Evolutionary conservation across 2,329 filamentous ascomycete genomes (phyloP).

Genomic region (Coccinonectria pachysandricola): DNA sequence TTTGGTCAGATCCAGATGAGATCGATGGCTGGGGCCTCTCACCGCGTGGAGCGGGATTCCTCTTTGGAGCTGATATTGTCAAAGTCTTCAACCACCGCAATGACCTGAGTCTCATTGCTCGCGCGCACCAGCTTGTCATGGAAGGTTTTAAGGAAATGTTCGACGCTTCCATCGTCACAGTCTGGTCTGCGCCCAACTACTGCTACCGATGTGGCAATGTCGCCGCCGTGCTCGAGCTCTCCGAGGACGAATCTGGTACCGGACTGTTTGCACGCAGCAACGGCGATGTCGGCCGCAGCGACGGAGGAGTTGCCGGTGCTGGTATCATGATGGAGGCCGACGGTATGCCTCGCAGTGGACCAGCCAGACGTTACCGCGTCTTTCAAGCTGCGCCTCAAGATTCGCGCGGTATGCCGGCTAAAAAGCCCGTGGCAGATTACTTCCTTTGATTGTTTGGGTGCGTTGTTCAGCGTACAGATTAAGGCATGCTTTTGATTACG

Average conservation of each 20-base stretch:
- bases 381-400: conserved; percentile 97
- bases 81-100: conserved; percentile 94
- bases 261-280: conserved; percentile 61
- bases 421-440: conserved; percentile 96
- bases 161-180: conserved; percentile 86
- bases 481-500: conserved; percentile 11
- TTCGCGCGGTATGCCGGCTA: conserved; percentile 92
- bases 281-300: conserved; percentile 55
- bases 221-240: conserved; percentile 84
- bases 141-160: conserved; percentile 99
- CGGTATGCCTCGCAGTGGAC: conserved; percentile 46
- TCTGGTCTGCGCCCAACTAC: conserved; percentile 98
- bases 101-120: conserved; percentile 81
- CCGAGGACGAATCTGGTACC: conserved; percentile 71
- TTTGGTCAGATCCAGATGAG: conserved; percentile 97
- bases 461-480: conserved; percentile 4
- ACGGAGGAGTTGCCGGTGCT: conserved; percentile 35
- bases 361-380: conserved; percentile 82
- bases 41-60: conserved; percentile 85
- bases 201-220: conserved; percentile 96
- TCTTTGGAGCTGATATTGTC: conserved; percentile 93
- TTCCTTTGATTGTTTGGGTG: conserved; percentile 50
- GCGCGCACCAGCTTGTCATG: conserved; percentile 97
- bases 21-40: conserved; percentile 95
- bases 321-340: conserved; percentile 40